phyloP scores from a whole-genome alignment of 2,329 filamentous ascomycete species.

The Conoideocrella luteorostrata region DNA sequence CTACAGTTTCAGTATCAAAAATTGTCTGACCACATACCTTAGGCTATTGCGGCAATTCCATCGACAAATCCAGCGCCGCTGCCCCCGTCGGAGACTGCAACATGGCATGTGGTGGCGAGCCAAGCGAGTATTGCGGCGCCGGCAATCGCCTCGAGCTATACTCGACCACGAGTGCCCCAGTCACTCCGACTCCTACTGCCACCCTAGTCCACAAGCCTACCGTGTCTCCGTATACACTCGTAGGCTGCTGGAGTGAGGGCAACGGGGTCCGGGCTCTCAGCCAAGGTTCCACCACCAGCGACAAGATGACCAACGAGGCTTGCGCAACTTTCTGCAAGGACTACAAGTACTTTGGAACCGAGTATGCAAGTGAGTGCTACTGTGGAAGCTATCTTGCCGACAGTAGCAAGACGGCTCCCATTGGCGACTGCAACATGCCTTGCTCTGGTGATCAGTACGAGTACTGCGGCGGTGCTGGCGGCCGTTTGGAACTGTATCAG shows the following conservation, averaged over 20 bases:
- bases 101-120: conserved; percentile 35
- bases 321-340: conserved; percentile 28
- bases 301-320: conserved; percentile 26
- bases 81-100: conserved; percentile 27
- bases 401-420: conserved; percentile 19
- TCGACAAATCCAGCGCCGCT: conserved; percentile 22
- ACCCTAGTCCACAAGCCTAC: conserved; percentile 17
- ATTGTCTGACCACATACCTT: too few species aligned
- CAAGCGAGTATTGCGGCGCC: conserved; percentile 35
- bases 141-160: conserved; percentile 38
- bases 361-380: conserved; percentile 34
- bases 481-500: conserved; percentile 28
- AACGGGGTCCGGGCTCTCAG: conserved; percentile 27
- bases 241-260: conserved; percentile 36
- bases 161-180: conserved; percentile 30
- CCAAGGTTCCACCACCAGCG: conserved; percentile 17
- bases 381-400: conserved; percentile 26
- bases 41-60: conserved; percentile 42
- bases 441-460: conserved; percentile 26
- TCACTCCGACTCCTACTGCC: conserved; percentile 22
- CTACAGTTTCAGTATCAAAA: not conserved
- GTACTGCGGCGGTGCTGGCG: conserved; percentile 26
- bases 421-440: conserved; percentile 28
- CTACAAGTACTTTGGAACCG: conserved; percentile 35
- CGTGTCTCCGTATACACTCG: conserved; percentile 22